A percentile compares a stretch with the other conserved stretches of the same genome.
Evolutionary conservation across 345 rosid genomes (phyloP).

Genomic region (Camelina hispida): DNA sequence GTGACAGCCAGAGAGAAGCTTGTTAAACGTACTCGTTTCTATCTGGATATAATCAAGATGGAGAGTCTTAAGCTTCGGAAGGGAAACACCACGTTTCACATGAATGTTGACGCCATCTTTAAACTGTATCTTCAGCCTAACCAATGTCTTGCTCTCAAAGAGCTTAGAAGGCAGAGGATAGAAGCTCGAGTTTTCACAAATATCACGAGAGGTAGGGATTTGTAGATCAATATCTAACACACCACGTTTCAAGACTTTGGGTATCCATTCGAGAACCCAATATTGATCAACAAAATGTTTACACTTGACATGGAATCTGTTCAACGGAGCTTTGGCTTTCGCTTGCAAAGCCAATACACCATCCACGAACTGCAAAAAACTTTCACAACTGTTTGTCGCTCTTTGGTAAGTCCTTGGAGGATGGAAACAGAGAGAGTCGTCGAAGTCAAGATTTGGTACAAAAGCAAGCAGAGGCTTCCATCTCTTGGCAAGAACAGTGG

Average conservation of each 20-base stretch:
- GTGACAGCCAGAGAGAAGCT: slow-evolving; percentile 6
- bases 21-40: background rate
- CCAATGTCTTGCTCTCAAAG: slow-evolving; percentile 1
- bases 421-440: background rate
- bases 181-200: background rate
- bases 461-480: background rate
- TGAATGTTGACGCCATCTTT: background rate
- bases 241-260: slow-evolving; percentile 4
- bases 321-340: background rate
- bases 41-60: background rate
- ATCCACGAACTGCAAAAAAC: background rate
- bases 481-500: background rate
- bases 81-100: background rate
- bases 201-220: no score
- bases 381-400: background rate
- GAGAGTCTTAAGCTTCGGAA: background rate
- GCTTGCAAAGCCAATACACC: background rate
- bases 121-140: background rate
- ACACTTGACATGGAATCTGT: background rate
- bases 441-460: background rate
- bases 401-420: background rate
- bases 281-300: background rate
- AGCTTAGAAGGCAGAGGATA: background rate
- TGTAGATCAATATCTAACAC: background rate
- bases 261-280: background rate